Evolutionary conservation across 208 protist species (phyloP).

Genomic region (Naegleria fowleri): DNA sequence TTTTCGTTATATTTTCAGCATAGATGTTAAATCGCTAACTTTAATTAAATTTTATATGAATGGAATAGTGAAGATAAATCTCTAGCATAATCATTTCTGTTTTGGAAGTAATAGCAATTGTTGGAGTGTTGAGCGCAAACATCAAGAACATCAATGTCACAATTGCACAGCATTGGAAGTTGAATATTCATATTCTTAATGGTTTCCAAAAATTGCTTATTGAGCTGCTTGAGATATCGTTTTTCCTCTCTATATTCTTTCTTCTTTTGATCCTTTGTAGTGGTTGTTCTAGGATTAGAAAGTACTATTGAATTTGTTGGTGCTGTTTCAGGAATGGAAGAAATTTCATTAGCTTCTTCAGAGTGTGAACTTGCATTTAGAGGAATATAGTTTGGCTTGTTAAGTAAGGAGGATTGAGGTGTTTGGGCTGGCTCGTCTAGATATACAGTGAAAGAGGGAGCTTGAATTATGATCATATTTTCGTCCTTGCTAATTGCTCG

Average conservation of each 20-base stretch:
- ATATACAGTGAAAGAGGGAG: neutral
- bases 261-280: neutral
- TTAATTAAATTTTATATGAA: neutral
- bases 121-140: neutral
- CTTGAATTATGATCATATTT: neutral
- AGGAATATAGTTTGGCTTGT: neutral
- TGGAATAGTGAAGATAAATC: neutral
- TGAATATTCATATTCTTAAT: neutral
- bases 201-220: neutral
- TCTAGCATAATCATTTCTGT: neutral
- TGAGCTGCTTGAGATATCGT: neutral
- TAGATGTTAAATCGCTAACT: neutral
- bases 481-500: neutral
- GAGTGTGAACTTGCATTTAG: neutral
- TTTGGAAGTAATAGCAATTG: slow-evolving; percentile 13
- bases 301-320: neutral
- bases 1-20: neutral
- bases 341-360: neutral
- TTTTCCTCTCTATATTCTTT: slow-evolving; percentile 9
- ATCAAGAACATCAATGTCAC: neutral
- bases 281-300: neutral
- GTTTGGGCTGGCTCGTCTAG: neutral
- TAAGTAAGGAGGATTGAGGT: neutral
- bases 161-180: neutral
- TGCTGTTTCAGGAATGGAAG: neutral